Conservation (phyloP, 2,329 filamentous ascomycete genomes). For the Pseudonectria buxi region DNA sequence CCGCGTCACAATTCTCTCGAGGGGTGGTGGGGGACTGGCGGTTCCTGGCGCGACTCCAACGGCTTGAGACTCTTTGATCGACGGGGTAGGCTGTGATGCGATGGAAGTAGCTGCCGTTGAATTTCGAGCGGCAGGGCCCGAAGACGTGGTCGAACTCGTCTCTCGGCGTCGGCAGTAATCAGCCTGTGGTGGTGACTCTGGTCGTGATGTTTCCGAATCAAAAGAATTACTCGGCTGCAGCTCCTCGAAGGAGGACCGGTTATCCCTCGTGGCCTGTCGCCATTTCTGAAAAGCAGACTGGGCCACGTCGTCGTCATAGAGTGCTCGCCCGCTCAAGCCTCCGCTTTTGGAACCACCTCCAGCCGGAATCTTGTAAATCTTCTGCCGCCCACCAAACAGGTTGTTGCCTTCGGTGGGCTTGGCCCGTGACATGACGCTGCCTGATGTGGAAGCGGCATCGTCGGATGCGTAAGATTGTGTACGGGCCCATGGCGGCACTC, state of each 20-base stretch:
- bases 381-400: constrained; percentile 90
- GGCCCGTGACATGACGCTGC: constrained; percentile 76
- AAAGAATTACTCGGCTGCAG: constrained; percentile 11
- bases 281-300: constrained; percentile 78
- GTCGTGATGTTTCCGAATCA: constrained; percentile 22
- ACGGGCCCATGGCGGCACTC: constrained; percentile 52
- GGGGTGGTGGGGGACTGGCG: constrained; percentile 30
- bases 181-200: constrained; percentile 43
- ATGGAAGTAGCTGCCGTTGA: constrained; percentile 88
- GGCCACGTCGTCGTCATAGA: constrained; percentile 84
- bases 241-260: constrained; percentile 31
- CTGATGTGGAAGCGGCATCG: constrained; percentile 57
- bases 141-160: constrained; percentile 80
- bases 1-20: constrained; percentile 63
- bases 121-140: constrained; percentile 57
- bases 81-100: constrained; percentile 56
- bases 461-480: constrained; percentile 64
- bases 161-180: constrained; percentile 71
- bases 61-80: constrained; percentile 45
- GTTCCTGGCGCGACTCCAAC: constrained; percentile 31
- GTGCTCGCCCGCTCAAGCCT: constrained; percentile 57
- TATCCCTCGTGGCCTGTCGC: constrained; percentile 54
- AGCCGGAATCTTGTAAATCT: constrained; percentile 79
- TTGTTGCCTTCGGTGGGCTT: constrained; percentile 86
- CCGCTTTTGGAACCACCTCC: constrained; percentile 37